A percentile compares a stretch with the other conserved stretches of the same genome.
Evolutionary conservation across 176 grass and related monocot species (phyloP).

Genomic region (Saccharum officinarum): DNA sequence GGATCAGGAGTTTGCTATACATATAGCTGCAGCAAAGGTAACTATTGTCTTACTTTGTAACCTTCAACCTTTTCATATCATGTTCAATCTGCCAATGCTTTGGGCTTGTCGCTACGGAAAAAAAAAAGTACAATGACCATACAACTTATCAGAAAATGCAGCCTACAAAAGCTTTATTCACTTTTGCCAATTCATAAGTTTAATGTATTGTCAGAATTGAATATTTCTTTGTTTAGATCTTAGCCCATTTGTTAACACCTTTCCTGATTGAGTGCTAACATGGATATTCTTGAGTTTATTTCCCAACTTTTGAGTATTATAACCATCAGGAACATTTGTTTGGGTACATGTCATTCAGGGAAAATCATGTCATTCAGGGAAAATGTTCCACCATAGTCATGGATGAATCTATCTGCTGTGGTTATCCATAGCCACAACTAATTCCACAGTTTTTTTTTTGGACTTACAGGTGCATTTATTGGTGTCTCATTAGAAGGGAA

Average conservation of each 20-base stretch:
- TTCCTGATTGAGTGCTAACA: not conserved
- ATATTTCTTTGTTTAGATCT: not conserved
- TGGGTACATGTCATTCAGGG: not conserved
- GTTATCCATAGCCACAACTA: not conserved
- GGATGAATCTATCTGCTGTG: not conserved
- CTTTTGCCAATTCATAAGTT: not conserved
- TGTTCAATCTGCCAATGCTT: not conserved
- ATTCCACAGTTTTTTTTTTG: not conserved
- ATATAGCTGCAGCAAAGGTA: conserved; percentile 99
- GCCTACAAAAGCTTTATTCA: not conserved
- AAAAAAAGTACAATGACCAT: not conserved
- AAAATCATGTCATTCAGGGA: not conserved
- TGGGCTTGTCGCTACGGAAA: not conserved
- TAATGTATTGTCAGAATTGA: not conserved
- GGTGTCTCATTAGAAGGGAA: conserved; percentile 87
- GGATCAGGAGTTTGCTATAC: conserved; percentile 86
- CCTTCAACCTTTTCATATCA: not conserved
- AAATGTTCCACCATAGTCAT: not conserved
- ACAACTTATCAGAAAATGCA: not conserved
- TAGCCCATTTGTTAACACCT: not conserved
- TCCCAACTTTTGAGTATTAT: not conserved
- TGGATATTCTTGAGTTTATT: not conserved
- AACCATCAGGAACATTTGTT: not conserved
- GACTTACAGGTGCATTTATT: conserved; percentile 66
- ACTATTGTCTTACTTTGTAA: not conserved